Percentiles rank a stretch among this genome's conserved stretches.
Conservation (phyloP, 2,329 filamentous ascomycete species). For the Paraphaeosphaeria sporulosa region DNA sequence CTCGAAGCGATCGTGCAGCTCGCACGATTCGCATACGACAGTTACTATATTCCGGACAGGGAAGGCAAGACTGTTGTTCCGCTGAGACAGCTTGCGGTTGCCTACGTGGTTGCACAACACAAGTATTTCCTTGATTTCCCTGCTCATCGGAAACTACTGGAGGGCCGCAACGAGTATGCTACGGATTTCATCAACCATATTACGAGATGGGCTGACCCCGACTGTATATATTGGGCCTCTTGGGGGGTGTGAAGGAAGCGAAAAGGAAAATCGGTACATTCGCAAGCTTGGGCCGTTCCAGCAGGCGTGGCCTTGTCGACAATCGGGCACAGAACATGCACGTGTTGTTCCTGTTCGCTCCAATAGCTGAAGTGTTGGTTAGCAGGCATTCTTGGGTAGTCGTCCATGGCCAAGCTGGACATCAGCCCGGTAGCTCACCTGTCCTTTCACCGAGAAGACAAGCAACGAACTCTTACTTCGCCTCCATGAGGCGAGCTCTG, state of each 20-base stretch:
- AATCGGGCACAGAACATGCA: too few relatives aligned
- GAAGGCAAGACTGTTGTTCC: neutral
- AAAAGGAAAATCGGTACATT: neutral
- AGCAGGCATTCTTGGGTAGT: too few relatives aligned
- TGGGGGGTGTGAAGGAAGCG: too few relatives aligned
- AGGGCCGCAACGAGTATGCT: conserved; percentile 6
- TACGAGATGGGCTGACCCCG: neutral
- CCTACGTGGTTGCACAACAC: neutral
- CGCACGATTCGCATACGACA: conserved; percentile 2
- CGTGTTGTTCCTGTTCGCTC: too few relatives aligned
- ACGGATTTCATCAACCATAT: conserved; percentile 8
- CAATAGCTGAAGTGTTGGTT: too few relatives aligned
- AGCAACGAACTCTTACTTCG: too few relatives aligned
- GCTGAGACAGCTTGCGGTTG: neutral
- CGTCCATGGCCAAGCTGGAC: too few relatives aligned
- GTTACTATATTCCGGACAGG: conserved; percentile 1
- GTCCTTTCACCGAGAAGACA: too few relatives aligned
- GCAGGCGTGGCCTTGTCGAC: too few relatives aligned
- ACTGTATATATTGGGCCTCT: neutral
- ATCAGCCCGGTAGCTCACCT: too few relatives aligned
- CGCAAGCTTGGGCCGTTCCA: too few relatives aligned
- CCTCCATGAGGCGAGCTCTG: too few relatives aligned
- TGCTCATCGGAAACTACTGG: neutral
- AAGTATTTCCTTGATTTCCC: neutral
- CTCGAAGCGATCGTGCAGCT: neutral